Conservation (phyloP, 140 eudicot species). For the Stevia rebaudiana region DNA sequence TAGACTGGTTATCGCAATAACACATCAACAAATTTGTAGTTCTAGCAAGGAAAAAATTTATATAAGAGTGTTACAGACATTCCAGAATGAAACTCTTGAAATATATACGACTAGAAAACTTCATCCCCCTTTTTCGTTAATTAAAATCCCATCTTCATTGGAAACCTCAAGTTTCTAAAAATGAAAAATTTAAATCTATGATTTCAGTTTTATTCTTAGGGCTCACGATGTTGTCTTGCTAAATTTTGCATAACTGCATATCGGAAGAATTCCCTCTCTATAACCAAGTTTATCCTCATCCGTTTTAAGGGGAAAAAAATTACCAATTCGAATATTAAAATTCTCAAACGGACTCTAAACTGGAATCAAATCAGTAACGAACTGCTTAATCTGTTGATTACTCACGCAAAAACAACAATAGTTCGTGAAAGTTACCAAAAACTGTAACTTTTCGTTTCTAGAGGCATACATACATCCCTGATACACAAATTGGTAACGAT, state of each 20-base stretch:
- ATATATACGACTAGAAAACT: background rate
- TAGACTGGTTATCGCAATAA: background rate
- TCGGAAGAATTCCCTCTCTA: background rate
- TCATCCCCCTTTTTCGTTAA: background rate
- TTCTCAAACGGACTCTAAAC: constrained; percentile 1
- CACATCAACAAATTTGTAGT: background rate
- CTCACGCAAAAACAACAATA: background rate
- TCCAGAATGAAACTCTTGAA: background rate
- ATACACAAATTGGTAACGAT: background rate
- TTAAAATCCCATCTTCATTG: background rate
- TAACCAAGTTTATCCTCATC: constrained; percentile 4
- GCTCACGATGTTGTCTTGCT: background rate
- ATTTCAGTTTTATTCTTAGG: background rate
- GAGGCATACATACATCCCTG: background rate
- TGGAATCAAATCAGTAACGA: background rate
- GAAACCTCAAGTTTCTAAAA: constrained; percentile 6
- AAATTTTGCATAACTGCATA: background rate
- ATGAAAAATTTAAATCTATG: background rate
- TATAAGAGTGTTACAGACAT: background rate
- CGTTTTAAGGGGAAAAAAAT: background rate
- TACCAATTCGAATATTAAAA: background rate
- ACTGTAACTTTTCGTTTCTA: background rate
- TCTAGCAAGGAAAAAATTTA: background rate
- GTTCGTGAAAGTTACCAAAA: constrained; percentile 10
- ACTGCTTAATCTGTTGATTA: background rate